phyloP scores from a whole-genome alignment of 805 yeast genomes.

The Blastobotrys mokoenaii region DNA sequence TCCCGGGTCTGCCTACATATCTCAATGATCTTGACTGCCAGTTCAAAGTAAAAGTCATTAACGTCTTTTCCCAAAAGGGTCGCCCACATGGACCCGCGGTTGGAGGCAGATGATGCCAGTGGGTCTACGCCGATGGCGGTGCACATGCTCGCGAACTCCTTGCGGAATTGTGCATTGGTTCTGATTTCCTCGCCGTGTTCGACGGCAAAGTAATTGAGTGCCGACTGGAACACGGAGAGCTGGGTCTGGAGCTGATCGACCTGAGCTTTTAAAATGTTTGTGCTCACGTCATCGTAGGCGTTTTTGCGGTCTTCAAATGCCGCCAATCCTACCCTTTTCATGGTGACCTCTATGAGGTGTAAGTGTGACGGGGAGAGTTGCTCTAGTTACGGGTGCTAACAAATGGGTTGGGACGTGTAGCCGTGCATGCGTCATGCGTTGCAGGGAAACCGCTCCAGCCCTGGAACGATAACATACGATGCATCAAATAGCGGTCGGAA shows the following conservation, averaged over 20 bases:
- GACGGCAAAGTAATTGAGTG: conserved; percentile 63
- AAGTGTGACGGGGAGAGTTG: not conserved
- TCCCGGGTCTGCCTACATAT: conserved; percentile 60
- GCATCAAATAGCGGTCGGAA: too few relatives aligned
- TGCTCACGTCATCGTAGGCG: conserved; percentile 43
- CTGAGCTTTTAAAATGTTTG: conserved; percentile 43
- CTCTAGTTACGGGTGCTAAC: not conserved
- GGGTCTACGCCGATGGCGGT: conserved; percentile 81
- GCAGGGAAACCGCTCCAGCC: too few relatives aligned
- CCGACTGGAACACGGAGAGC: conserved; percentile 65
- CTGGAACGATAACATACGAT: too few relatives aligned
- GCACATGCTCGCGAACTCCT: conserved; percentile 70
- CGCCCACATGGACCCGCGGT: conserved; percentile 30
- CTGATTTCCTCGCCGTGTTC: conserved; percentile 63
- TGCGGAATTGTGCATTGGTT: conserved; percentile 54
- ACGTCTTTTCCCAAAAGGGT: conserved; percentile 28
- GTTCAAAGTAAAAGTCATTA: conserved; percentile 53
- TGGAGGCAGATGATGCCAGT: conserved; percentile 32
- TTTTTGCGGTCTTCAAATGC: conserved; percentile 35
- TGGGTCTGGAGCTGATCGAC: conserved; percentile 60
- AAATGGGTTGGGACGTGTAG: too few relatives aligned
- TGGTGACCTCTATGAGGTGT: conserved; percentile 9
- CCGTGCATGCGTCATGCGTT: too few relatives aligned
- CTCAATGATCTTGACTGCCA: conserved; percentile 70
- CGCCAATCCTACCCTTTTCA: conserved; percentile 40